phyloP scores from a whole-genome alignment of 805 yeast species.

The Kuraishia ogatae region DNA sequence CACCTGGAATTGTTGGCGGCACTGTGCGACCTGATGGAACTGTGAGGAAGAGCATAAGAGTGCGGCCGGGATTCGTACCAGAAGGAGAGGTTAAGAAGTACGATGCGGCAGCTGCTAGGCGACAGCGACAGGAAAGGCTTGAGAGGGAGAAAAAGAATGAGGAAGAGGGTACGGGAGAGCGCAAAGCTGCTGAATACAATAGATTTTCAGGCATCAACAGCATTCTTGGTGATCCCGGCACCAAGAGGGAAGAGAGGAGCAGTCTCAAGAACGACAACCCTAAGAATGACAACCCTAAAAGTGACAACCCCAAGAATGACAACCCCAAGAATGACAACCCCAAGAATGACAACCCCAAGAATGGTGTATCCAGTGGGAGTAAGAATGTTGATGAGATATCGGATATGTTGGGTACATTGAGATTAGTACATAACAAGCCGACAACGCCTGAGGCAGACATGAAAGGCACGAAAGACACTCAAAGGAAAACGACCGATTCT shows the following conservation, averaged over 20 bases:
- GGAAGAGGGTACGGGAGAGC: not conserved
- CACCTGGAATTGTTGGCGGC: slow-evolving; percentile 10
- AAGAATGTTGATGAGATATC: not conserved
- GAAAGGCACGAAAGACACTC: not conserved
- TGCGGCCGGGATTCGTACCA: slow-evolving; percentile 16
- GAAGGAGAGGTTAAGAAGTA: slow-evolving; percentile 13
- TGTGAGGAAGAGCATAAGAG: slow-evolving; percentile 11
- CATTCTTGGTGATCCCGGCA: not conserved
- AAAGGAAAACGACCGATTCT: not conserved
- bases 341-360: too few relatives aligned
- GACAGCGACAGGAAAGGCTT: slow-evolving; percentile 5
- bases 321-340: too few relatives aligned
- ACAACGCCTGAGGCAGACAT: not conserved
- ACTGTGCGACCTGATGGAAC: slow-evolving; percentile 17
- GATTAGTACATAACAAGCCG: not conserved
- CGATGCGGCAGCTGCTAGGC: slow-evolving; percentile 6
- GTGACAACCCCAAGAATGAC: too few relatives aligned
- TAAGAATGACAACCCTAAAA: too few relatives aligned
- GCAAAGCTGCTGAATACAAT: too few relatives aligned
- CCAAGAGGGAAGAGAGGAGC: not conserved
- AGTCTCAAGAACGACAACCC: not conserved
- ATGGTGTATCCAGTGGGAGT: not conserved
- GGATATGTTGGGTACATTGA: not conserved
- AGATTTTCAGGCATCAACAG: not conserved
- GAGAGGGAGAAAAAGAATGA: not conserved